A percentile compares a stretch with the other conserved stretches of the same genome.
Conservation (phyloP, 768 basidiomycete species). For the Lactifluus pinguis region DNA sequence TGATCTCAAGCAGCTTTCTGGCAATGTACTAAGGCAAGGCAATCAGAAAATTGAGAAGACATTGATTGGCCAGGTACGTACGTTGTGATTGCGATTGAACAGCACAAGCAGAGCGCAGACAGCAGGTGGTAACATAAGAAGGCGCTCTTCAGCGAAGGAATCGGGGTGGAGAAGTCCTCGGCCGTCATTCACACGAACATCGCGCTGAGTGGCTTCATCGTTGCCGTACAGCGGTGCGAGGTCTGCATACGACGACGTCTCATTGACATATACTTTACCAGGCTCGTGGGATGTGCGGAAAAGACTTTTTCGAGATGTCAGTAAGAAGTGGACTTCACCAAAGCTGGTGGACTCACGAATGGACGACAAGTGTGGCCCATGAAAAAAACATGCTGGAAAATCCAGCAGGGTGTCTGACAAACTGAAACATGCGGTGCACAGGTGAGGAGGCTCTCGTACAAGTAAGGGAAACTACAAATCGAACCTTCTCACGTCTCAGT, state of each 20-base stretch:
- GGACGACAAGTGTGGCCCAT: conserved; percentile 77
- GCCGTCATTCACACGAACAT: conserved; percentile 50
- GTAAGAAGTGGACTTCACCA: neutral
- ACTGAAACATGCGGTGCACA: conserved; percentile 32
- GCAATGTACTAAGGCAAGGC: conserved; percentile 59
- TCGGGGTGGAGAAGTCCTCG: conserved; percentile 61
- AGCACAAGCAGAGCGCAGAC: conserved; percentile 64
- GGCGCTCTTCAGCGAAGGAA: conserved; percentile 67
- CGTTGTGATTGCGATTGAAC: conserved; percentile 89
- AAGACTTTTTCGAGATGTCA: conserved; percentile 36
- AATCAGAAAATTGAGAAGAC: neutral
- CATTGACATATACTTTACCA: conserved; percentile 54
- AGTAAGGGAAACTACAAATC: neutral
- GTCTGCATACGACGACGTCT: conserved; percentile 84
- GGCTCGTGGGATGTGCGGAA: conserved; percentile 67
- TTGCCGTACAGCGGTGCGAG: conserved; percentile 78
- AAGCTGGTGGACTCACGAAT: conserved; percentile 37
- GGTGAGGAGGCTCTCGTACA: neutral
- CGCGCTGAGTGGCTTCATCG: conserved; percentile 48
- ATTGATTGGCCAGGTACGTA: conserved; percentile 28
- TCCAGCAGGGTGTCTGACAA: conserved; percentile 67
- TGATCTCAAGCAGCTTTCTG: conserved; percentile 66
- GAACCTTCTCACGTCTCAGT: conserved; percentile 58
- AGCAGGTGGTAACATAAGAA: conserved; percentile 72
- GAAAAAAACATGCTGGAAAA: conserved; percentile 74